Conservation (phyloP, 192 early-diverging fungal genomes). For the Lobosporangium transversale region DNA sequence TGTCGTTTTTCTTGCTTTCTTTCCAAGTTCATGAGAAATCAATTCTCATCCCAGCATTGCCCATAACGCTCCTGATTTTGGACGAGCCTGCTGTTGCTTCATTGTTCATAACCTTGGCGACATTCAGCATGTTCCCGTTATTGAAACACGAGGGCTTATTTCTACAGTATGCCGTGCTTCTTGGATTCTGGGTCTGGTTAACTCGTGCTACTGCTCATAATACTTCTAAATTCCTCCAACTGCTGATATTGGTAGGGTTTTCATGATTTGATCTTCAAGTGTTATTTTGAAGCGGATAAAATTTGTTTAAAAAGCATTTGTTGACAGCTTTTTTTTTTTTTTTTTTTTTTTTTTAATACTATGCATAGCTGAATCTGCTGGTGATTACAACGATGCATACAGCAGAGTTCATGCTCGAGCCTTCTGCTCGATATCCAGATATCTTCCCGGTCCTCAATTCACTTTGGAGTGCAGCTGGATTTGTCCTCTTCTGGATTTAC, state of each 20-base stretch:
- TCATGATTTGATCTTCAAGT: no score
- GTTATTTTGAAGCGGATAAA: not conserved
- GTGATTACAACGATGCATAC: constrained; percentile 59
- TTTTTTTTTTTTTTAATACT: constrained; percentile 11
- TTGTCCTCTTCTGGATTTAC: constrained; percentile 72
- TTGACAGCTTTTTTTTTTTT: constrained; percentile 9
- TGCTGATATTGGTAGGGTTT: constrained; percentile 47
- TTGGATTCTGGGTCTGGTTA: constrained; percentile 83
- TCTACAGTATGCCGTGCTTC: constrained; percentile 75
- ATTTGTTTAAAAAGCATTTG: not conserved
- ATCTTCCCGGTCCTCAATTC: constrained; percentile 85
- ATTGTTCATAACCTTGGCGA: constrained; percentile 82
- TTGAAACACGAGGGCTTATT: constrained; percentile 78
- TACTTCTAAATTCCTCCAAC: constrained; percentile 16
- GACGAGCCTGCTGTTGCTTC: constrained; percentile 70
- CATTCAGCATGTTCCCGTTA: constrained; percentile 88
- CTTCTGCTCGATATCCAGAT: constrained; percentile 80
- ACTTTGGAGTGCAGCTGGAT: constrained; percentile 71
- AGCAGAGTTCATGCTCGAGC: constrained; percentile 64
- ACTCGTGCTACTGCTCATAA: constrained; percentile 17
- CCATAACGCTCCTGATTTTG: constrained; percentile 76
- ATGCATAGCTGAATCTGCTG: constrained; percentile 16
- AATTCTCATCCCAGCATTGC: constrained; percentile 86
- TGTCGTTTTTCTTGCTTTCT: constrained; percentile 95
- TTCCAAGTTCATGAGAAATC: constrained; percentile 99